These are phyloP conservation scores for Fraxinus anomala DNA, from an alignment of 257 asterid species.

Conservation along the genomic window DNA sequence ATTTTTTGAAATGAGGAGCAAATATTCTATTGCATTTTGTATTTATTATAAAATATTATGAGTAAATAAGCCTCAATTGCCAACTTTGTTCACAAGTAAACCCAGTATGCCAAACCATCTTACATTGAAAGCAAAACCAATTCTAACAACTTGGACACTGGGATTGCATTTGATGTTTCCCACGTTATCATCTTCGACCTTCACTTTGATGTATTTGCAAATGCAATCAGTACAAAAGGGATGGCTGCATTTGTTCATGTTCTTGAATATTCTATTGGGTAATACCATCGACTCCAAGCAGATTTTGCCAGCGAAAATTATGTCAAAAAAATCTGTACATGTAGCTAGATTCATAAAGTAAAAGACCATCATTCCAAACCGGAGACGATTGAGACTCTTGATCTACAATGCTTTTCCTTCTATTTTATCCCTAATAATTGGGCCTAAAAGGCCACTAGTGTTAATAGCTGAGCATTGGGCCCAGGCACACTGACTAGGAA, in stretches of 20 bases:
- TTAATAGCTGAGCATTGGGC: no score
- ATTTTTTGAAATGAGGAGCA: no score
- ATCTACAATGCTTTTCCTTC: no score
- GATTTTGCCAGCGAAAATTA: constrained; percentile 52
- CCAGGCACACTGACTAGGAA: no score
- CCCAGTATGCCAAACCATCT: constrained; percentile 55
- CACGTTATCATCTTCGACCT: constrained; percentile 38
- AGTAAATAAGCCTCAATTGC: constrained; percentile 3
- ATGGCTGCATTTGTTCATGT: constrained; percentile 43
- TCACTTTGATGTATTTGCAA: constrained; percentile 58
- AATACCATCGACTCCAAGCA: constrained; percentile 49
- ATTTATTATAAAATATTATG: no score
- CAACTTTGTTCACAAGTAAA: constrained; percentile 56
- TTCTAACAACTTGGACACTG: constrained; percentile 58
- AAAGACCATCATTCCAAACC: no score
- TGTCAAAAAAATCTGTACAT: no score
- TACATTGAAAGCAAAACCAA: constrained; percentile 57
- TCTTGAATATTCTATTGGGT: constrained; percentile 25
- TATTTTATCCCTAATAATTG: no score
- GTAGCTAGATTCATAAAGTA: no score
- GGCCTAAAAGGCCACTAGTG: no score
- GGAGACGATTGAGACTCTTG: no score
- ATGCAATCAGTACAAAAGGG: constrained; percentile 67
- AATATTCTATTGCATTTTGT: no score
- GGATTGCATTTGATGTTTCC: constrained; percentile 17